Evolutionary conservation across 148 eudicot genomes (phyloP).

Genomic region (Euryodendron excelsum): DNA sequence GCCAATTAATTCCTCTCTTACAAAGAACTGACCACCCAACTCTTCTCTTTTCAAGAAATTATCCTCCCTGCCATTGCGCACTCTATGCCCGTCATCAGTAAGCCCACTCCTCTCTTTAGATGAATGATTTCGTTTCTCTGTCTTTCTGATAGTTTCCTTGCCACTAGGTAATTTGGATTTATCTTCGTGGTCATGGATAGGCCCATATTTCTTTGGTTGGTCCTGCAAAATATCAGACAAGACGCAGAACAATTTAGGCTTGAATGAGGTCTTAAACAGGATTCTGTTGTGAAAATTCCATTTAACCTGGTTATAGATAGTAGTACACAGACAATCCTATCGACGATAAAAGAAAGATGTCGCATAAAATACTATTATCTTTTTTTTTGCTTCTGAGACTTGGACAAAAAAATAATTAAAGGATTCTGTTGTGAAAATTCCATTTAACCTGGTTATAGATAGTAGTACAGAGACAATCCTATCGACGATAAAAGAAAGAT

Average conservation of each 20-base stretch:
- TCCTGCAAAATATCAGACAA: constrained; percentile 34
- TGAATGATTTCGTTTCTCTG: constrained; percentile 26
- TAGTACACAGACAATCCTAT: not conserved
- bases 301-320: not conserved
- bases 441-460: not conserved
- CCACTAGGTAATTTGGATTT: constrained; percentile 26
- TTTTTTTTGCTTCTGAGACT: no score
- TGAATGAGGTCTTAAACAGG: constrained; percentile 2
- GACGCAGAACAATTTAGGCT: not conserved
- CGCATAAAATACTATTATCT: not conserved
- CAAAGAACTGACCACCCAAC: constrained; percentile 21
- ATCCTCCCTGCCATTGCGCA: constrained; percentile 23
- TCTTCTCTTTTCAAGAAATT: constrained; percentile 33
- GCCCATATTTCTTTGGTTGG: constrained; percentile 28
- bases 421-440: not conserved
- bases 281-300: not conserved
- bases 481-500: not conserved
- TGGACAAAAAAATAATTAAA: no score
- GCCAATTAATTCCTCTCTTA: constrained; percentile 26
- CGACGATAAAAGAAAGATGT: not conserved
- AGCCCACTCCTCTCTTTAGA: constrained; percentile 33
- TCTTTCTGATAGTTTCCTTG: constrained; percentile 25
- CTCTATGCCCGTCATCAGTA: constrained; percentile 23
- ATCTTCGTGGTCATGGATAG: constrained; percentile 23
- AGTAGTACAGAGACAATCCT: not conserved